A percentile compares a stretch with the other conserved stretches of the same genome.
These are phyloP conservation scores for Setomelanomma holmii DNA, from an alignment of 2,329 filamentous ascomycete genomes.

Conservation along the genomic window DNA sequence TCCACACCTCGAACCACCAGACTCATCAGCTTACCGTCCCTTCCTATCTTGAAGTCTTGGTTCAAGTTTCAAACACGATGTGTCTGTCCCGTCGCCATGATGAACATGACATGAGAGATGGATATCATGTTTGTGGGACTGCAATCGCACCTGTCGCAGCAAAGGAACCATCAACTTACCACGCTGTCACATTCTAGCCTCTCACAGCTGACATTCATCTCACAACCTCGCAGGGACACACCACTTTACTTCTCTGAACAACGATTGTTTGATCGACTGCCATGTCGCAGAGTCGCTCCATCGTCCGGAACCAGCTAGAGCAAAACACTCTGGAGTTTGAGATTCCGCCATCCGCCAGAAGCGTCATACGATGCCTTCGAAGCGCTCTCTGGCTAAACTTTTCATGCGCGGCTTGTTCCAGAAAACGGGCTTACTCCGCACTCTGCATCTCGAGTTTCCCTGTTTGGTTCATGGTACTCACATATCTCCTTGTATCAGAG, in stretches of 20 bases:
- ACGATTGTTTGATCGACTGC: constrained; percentile 18
- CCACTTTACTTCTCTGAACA: background rate
- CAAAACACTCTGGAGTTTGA: constrained; percentile 31
- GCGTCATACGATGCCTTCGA: constrained; percentile 1
- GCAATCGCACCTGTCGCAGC: no score
- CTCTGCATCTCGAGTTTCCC: no score
- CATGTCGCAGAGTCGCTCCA: constrained; percentile 13
- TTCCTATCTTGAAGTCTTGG: no score
- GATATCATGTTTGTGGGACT: no score
- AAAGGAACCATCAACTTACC: no score
- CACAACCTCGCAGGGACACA: background rate
- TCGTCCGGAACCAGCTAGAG: constrained; percentile 9
- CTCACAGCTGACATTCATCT: background rate
- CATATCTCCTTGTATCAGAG: no score
- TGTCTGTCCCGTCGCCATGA: no score
- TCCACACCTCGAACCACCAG: background rate
- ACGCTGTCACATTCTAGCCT: no score
- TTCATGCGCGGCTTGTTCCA: constrained; percentile 1
- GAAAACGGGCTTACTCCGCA: constrained; percentile 8
- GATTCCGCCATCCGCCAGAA: constrained; percentile 11
- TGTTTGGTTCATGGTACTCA: no score
- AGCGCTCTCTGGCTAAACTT: constrained; percentile 7
- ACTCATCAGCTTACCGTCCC: no score
- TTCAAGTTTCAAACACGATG: no score
- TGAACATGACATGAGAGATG: no score